A percentile compares a stretch with the other conserved stretches of the same genome.
Conservation (phyloP, 768 basidiomycete species). For the Phylloporus sp. region DNA sequence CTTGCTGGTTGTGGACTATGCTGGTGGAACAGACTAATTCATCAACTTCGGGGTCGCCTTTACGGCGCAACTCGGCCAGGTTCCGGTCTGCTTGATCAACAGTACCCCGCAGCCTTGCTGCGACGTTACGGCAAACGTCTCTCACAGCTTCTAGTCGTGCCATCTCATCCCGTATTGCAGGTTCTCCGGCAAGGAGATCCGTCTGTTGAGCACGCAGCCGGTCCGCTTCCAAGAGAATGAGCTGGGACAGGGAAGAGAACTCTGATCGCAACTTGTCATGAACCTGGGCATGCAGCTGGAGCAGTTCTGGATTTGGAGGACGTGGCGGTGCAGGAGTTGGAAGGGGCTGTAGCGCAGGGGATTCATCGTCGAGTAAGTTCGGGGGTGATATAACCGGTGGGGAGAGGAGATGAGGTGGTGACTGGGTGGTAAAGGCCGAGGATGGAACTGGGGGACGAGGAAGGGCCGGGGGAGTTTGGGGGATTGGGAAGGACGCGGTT, state of each 20-base stretch:
- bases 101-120: conserved; percentile 55
- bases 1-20: conserved; percentile 94
- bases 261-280: conserved; percentile 71
- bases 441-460: conserved; percentile 13
- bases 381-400: conserved; percentile 31
- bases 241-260: conserved; percentile 62
- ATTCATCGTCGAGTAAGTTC: conserved; percentile 65
- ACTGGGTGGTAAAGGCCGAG: conserved; percentile 20
- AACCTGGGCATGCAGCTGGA: conserved; percentile 72
- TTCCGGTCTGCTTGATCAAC: conserved; percentile 68
- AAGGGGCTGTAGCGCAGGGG: conserved; percentile 25
- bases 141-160: conserved; percentile 87
- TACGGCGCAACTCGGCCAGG: conserved; percentile 69
- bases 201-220: conserved; percentile 74
- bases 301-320: conserved; percentile 85
- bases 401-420: conserved; percentile 19
- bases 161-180: conserved; percentile 96
- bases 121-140: conserved; percentile 82
- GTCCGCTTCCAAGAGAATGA: conserved; percentile 61
- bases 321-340: conserved; percentile 57
- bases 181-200: conserved; percentile 85
- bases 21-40: conserved; percentile 93
- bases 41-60: conserved; percentile 91
- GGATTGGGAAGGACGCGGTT: conserved; percentile 22
- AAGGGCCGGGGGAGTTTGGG: conserved; percentile 27